Evolutionary conservation across 129 eudicot genomes (phyloP).

Genomic region (Flaveria linearis): DNA sequence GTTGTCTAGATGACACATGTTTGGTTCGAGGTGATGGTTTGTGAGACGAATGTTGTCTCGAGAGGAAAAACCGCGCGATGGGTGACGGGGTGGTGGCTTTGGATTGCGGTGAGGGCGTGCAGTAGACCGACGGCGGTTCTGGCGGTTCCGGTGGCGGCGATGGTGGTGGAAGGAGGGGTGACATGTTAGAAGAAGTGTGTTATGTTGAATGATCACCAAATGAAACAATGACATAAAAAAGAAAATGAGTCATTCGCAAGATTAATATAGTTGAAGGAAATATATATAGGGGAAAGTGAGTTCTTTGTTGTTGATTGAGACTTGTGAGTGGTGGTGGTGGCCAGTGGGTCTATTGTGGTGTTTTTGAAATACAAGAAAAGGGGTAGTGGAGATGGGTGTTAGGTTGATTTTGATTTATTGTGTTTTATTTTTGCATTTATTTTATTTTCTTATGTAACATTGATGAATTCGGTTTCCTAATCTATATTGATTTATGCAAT

Average conservation of each 20-base stretch:
- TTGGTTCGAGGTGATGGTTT: constrained; percentile 32
- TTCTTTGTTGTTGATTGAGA: constrained; percentile 38
- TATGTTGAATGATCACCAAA: not conserved
- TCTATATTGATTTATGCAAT: not conserved
- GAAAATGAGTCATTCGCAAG: constrained; percentile 23
- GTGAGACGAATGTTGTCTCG: constrained; percentile 24
- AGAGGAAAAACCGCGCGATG: constrained; percentile 8
- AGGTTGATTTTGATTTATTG: constrained; percentile 26
- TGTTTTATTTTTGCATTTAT: not conserved
- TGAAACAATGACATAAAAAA: constrained; percentile 22
- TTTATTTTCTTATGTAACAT: not conserved
- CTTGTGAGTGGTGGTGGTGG: constrained; percentile 33
- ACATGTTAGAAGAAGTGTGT: constrained; percentile 25
- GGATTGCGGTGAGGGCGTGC: constrained; percentile 43
- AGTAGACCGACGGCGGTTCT: constrained; percentile 42
- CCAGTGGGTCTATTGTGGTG: constrained; percentile 22
- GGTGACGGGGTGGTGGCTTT: constrained; percentile 43
- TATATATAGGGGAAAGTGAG: constrained; percentile 24
- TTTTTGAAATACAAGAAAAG: constrained; percentile 35
- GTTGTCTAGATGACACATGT: constrained; percentile 20
- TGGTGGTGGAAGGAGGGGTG: constrained; percentile 17
- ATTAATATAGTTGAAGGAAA: constrained; percentile 24
- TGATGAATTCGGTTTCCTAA: not conserved
- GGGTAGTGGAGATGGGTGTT: constrained; percentile 15
- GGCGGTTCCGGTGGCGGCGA: constrained; percentile 30